Base-by-base conservation (phyloP, 2,329 filamentous ascomycete species). In the Curvularia sp. region DNA sequence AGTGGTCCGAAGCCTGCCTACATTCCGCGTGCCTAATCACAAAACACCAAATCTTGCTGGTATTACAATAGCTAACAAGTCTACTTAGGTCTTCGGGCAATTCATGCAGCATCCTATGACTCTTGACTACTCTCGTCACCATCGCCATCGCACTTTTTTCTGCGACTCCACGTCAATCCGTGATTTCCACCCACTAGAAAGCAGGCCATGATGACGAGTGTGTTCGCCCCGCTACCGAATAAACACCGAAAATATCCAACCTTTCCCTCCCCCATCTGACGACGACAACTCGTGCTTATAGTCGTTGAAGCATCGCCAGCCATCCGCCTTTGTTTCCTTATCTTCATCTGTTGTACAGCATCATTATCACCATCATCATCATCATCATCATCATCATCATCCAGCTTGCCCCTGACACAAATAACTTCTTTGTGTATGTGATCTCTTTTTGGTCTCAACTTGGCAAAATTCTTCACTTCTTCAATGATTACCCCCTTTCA, bases 101-200 rank as follows among this genome's bases (percentile, higher is more conserved):
- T 46, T 57, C 70, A 30, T 76, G 73, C 60, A 74, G 65, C 44
- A 75, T 76, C 65, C 64, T 76, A 42, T 76, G 72, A 76, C 73
- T 75, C 54, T 47, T 64, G 41, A 63, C 67, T 28, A 61, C 61
- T 43, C 55, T 72, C 35, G 39, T 74, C 39, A 55, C 68, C 30
- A 57, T 75, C 30, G 57, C 61, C 51, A 44, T 71, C 43, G 63
- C 67, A 22, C 30, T 66, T 18, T 41, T 64, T 13, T 49, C 63
- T 31, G 62, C 61, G n/a, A 56, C 55, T 48, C 58, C 49, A 46
- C 39, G 55, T 43, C 26, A 33, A 31, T 20, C 30, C 33, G 10
- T 49, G 24, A 41, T 51, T 9, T 46, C 46, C n/a, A 22, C 39
- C 24, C 18, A 26, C 4, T 53, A 42, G 28, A 18, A 50, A 46